A percentile compares a stretch with the other conserved stretches of the same genome.
These are phyloP conservation scores for Rhodosporidiobolus sp. DNA, from an alignment of 768 basidiomycete genomes.

Conservation along the genomic window DNA sequence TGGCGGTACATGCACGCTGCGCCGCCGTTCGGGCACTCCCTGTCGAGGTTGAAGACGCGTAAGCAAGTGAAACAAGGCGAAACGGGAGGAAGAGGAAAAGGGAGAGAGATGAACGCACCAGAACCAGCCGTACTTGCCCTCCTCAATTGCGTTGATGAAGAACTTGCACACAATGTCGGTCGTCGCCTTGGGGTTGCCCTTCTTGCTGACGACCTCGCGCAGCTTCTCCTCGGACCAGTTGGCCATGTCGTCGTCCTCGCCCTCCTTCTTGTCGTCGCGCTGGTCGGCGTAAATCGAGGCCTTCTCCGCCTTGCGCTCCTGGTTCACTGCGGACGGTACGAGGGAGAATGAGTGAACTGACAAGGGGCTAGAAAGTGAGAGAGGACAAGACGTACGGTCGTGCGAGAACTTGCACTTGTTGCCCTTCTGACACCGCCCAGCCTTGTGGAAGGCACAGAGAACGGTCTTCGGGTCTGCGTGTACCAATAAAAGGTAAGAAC, in stretches of 20 bases:
- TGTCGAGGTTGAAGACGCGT: too few relatives aligned
- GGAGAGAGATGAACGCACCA: slow-evolving; percentile 59
- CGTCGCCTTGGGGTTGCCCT: slow-evolving; percentile 83
- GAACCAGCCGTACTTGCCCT: slow-evolving; percentile 85
- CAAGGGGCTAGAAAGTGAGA: too few relatives aligned
- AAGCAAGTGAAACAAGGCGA: too few relatives aligned
- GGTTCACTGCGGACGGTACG: slow-evolving; percentile 57
- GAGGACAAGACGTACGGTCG: slow-evolving; percentile 52
- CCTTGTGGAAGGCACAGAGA: slow-evolving; percentile 87
- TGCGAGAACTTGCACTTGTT: slow-evolving; percentile 90
- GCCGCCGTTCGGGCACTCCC: slow-evolving; percentile 39
- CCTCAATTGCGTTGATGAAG: slow-evolving; percentile 95
- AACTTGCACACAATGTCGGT: slow-evolving; percentile 98
- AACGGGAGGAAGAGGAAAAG: background rate
- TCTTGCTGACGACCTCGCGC: slow-evolving; percentile 80
- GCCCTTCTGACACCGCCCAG: slow-evolving; percentile 85
- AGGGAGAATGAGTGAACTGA: background rate
- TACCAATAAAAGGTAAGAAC: too few relatives aligned
- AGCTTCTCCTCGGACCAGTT: slow-evolving; percentile 95
- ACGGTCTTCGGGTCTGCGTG: slow-evolving; percentile 80
- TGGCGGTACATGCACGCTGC: slow-evolving; percentile 89
- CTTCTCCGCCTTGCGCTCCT: slow-evolving; percentile 90
- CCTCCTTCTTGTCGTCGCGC: slow-evolving; percentile 69
- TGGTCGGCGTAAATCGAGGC: slow-evolving; percentile 87
- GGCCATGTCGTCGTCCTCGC: slow-evolving; percentile 68